phyloP scores from a whole-genome alignment of 2,329 filamentous ascomycete species.

The Sporothrix curviconia region DNA sequence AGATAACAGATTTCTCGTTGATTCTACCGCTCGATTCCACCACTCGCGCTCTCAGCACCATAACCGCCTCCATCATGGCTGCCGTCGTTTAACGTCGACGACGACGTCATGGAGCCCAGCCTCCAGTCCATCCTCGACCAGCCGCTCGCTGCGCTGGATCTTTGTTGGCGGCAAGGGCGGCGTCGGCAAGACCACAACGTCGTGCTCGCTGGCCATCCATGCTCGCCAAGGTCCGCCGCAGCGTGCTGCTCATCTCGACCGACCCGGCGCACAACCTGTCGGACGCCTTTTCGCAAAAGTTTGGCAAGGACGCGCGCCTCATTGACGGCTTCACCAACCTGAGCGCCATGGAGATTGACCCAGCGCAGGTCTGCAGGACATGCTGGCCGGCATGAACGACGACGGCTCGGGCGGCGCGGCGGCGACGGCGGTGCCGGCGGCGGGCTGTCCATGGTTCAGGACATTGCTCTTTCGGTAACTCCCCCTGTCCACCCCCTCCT shows the following conservation, averaged over 20 bases:
- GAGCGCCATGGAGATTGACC: constrained; percentile 98
- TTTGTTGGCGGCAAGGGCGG: constrained; percentile 98
- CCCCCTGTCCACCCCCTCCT: no score
- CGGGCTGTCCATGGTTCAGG: constrained; percentile 96
- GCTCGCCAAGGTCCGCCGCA: constrained; percentile 88
- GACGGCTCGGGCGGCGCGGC: constrained; percentile 42
- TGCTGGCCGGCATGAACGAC: constrained; percentile 71
- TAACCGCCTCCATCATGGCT: constrained; percentile 24
- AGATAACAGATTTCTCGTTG: no score
- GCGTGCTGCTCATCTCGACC: constrained; percentile 94
- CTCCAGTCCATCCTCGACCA: constrained; percentile 94
- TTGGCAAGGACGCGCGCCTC: constrained; percentile 93
- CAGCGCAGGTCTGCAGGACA: constrained; percentile 96
- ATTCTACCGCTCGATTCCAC: no score
- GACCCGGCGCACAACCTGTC: constrained; percentile 97
- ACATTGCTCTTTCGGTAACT: constrained; percentile 86
- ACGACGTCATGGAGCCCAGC: constrained; percentile 76
- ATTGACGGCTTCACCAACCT: constrained; percentile 89
- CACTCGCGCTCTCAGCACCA: neutral
- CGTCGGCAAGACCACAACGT: constrained; percentile 99
- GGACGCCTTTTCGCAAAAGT: constrained; percentile 97
- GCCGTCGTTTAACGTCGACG: constrained; percentile 53
- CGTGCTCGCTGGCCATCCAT: constrained; percentile 97
- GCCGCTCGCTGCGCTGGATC: constrained; percentile 92
- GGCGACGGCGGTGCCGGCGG: constrained; percentile 56